Base-by-base conservation (phyloP, 1,284 basidiomycete species). In the Stygiomarasmius scandens region DNA sequence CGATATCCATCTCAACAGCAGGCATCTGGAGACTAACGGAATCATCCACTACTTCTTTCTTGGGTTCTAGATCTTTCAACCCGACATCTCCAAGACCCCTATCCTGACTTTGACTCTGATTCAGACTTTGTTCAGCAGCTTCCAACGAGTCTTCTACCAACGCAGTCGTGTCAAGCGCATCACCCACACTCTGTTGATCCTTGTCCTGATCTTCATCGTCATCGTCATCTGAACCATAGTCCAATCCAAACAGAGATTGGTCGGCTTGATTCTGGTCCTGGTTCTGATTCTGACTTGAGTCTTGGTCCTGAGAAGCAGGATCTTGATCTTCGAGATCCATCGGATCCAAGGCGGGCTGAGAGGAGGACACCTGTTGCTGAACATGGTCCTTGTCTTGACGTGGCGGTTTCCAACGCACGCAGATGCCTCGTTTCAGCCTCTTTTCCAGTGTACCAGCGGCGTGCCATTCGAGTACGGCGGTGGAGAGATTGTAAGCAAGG, bases 391-490 rank as follows among this genome's bases (percentile, higher is more conserved):
- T 69, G 19, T 63, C 64, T 14, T 62, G 43, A 62, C 67, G 71
- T 3, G 82, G 77, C 29, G 75, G 79, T 61, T 77, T 84, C 89
- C 87, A 90, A 49, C 80, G 77, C 43, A 88, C 83, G 66, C 84
- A 85, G 46, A 92, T 86, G 58, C 93, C 93, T 54, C 85, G 77
- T 2, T 73, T 74, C 0, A 86, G 73, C 36, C 93, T 84, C 58
- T 90, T 89, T 61, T 88, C 86, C 11, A 75, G 72, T 6, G 79
- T 80, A 6, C 79, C 77, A 3, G 92, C 89, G 52, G 84, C 81
- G 69, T 97, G 93, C 93, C 95, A 99, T 62, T 93, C 90, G 11
- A 91, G 81, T 12, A 93, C 89, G 49, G 93, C 86, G 53, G 86
- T 86, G 0, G 93, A 93, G n/a, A 98, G 72, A 58, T 90, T 89